These are phyloP conservation scores for Fomitopsis serialis DNA, from an alignment of 768 basidiomycete genomes.

Conservation along the genomic window DNA sequence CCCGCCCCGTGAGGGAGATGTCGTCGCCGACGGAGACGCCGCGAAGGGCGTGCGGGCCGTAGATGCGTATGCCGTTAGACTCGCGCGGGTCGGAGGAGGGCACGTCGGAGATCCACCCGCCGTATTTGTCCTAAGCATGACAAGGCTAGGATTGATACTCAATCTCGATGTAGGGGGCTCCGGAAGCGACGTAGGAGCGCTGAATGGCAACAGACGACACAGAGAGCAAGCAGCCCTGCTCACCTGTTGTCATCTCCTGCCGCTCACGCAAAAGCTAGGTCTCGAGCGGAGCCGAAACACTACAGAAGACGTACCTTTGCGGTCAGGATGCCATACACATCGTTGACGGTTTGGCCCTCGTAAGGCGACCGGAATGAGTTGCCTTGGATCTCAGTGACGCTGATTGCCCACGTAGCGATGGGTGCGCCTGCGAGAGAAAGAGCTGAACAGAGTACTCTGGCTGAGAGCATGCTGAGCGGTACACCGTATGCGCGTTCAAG, in stretches of 20 bases:
- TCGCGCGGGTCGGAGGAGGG: conserved; percentile 38
- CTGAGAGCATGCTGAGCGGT: no score
- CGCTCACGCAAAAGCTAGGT: not conserved
- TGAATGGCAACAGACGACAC: not conserved
- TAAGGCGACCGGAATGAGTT: conserved; percentile 40
- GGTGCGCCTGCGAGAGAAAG: no score
- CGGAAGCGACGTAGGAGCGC: no score
- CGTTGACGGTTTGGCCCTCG: conserved; percentile 36
- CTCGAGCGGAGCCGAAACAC: not conserved
- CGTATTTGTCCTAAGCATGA: conserved; percentile 34
- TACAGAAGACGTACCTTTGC: conserved; percentile 37
- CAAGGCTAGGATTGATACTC: not conserved
- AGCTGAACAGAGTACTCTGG: no score
- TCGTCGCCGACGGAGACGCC: conserved; percentile 40
- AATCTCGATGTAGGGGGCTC: no score
- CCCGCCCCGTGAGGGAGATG: conserved; percentile 39
- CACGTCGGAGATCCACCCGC: conserved; percentile 45
- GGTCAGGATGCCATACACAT: conserved; percentile 46
- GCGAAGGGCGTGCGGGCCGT: conserved; percentile 34
- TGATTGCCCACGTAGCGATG: conserved; percentile 9
- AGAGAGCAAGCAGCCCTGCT: no score
- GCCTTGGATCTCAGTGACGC: conserved; percentile 53
- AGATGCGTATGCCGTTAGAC: conserved; percentile 49
- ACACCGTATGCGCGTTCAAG: no score
- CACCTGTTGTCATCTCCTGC: not conserved